These are phyloP conservation scores for Rhodotorula toruloides DNA, from an alignment of 768 basidiomycete genomes.

Conservation along the genomic window DNA sequence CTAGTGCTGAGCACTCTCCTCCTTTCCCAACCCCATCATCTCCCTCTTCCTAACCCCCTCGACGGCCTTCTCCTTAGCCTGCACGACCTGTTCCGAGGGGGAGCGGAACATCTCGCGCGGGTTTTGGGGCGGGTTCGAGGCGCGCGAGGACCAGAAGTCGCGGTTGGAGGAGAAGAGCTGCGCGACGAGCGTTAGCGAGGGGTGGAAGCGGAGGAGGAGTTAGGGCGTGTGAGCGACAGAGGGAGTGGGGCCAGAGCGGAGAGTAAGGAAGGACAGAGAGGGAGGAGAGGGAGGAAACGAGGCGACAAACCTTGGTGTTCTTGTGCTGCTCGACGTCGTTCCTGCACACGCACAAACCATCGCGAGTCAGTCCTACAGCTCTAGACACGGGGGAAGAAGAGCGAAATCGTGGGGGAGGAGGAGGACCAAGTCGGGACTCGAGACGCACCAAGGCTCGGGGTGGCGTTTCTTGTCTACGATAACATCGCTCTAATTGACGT, in stretches of 20 bases:
- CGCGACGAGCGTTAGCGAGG: neutral
- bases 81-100: neutral
- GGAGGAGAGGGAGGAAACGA: neutral
- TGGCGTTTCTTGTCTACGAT: too few relatives aligned
- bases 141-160: slow-evolving; percentile 12
- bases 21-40: too few relatives aligned
- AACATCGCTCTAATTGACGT: too few relatives aligned
- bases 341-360: too few relatives aligned
- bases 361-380: too few relatives aligned
- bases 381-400: too few relatives aligned
- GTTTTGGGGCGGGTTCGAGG: slow-evolving; percentile 1
- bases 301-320: neutral
- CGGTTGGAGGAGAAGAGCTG: neutral
- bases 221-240: neutral
- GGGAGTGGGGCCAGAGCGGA: neutral
- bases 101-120: neutral
- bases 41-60: too few relatives aligned
- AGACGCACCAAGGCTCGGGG: too few relatives aligned
- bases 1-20: too few relatives aligned
- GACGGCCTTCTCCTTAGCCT: too few relatives aligned
- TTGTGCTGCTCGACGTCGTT: neutral
- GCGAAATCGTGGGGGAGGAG: too few relatives aligned
- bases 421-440: too few relatives aligned
- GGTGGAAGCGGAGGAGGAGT: neutral
- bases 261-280: neutral